A percentile compares a stretch with the other conserved stretches of the same genome.
Conservation (phyloP, 352 stramenopile genomes). For the Phytophthora colocasiae region DNA sequence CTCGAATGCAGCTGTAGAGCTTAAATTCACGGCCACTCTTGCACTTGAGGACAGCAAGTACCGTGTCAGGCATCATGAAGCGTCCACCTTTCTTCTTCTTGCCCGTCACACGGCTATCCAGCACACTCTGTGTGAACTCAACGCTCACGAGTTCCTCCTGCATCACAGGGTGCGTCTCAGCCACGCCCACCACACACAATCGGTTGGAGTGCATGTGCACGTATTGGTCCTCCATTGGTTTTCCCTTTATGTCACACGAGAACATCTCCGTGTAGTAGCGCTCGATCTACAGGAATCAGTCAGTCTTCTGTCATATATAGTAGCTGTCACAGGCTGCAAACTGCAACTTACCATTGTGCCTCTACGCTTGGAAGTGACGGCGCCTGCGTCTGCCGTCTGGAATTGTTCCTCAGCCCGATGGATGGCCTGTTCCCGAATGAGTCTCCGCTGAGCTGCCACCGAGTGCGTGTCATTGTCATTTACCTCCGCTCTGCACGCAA, state of each 20-base stretch:
- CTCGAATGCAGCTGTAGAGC: conserved; percentile 84
- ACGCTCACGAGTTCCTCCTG: conserved; percentile 61
- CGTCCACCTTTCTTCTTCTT: conserved; percentile 91
- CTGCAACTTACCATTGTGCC: conserved; percentile 68
- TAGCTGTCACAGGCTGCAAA: conserved; percentile 1
- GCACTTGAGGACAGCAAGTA: conserved; percentile 74
- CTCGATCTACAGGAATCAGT: conserved; percentile 64
- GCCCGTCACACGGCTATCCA: conserved; percentile 77
- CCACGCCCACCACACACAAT: conserved; percentile 83
- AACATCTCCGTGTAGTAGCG: conserved; percentile 90
- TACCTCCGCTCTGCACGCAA: conserved; percentile 49
- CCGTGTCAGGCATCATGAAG: conserved; percentile 73
- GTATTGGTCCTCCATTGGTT: conserved; percentile 78
- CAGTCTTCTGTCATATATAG: neutral
- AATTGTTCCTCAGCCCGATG: conserved; percentile 74
- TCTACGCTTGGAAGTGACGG: conserved; percentile 48
- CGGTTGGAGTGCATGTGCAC: conserved; percentile 92
- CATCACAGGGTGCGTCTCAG: conserved; percentile 74
- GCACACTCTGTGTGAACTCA: conserved; percentile 69
- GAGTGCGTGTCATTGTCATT: conserved; percentile 61
- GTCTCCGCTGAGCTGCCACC: conserved; percentile 77
- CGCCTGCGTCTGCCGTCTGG: conserved; percentile 47
- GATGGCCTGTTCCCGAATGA: conserved; percentile 82
- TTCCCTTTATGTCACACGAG: conserved; percentile 79
- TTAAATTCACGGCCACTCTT: conserved; percentile 65